A percentile compares a stretch with the other conserved stretches of the same genome.
These are phyloP conservation scores for Populus euphratica DNA, from an alignment of 345 rosid genomes.

Conservation along the genomic window DNA sequence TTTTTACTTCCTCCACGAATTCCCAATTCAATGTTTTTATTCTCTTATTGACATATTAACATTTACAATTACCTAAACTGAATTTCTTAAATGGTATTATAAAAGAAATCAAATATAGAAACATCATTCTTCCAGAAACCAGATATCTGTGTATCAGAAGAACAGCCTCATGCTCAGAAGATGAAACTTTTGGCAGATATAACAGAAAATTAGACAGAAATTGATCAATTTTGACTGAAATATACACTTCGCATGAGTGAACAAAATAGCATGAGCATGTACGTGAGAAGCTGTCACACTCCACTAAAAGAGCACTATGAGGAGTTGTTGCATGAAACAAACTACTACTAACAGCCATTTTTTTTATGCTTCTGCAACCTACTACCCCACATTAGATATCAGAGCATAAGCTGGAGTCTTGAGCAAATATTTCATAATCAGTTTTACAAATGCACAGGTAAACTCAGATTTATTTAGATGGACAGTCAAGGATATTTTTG, in stretches of 20 bases:
- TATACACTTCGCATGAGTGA: background rate
- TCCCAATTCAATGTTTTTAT: background rate
- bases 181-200: background rate
- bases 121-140: background rate
- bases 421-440: no score
- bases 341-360: background rate
- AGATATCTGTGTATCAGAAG: background rate
- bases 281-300: no score
- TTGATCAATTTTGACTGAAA: background rate
- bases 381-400: no score
- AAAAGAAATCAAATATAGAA: background rate
- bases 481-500: no score
- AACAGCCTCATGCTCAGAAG: background rate
- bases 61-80: background rate
- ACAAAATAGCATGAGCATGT: no score
- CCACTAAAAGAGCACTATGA: no score
- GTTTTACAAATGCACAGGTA: no score
- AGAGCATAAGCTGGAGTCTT: no score
- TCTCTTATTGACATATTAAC: background rate
- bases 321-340: background rate
- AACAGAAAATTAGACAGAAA: background rate
- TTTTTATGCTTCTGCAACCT: no score
- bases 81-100: background rate
- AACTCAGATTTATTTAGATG: no score
- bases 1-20: background rate